phyloP scores from a whole-genome alignment of 805 yeast species.

The Metschnikowia continentalis region DNA sequence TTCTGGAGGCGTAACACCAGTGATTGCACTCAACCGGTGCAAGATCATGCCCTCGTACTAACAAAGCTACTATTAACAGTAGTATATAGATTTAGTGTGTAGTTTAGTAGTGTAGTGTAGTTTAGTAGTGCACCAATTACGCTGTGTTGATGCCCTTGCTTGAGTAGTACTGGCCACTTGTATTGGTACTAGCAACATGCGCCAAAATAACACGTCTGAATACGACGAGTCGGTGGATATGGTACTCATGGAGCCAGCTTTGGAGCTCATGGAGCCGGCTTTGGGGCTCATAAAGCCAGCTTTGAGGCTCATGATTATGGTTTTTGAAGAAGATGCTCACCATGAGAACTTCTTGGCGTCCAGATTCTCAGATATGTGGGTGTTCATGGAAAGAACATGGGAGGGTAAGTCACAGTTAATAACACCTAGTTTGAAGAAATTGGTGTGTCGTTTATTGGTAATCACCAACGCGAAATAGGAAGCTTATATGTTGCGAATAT shows the following conservation, averaged over 20 bases:
- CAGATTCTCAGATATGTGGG: slow-evolving; percentile 48
- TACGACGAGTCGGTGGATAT: slow-evolving; percentile 2
- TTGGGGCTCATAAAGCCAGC: slow-evolving; percentile 5
- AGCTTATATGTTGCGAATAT: too few relatives aligned
- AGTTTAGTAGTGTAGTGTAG: not conserved
- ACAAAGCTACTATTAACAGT: too few relatives aligned
- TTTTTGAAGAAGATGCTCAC: slow-evolving; percentile 28
- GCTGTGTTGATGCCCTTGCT: slow-evolving; percentile 29
- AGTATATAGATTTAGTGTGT: too few relatives aligned
- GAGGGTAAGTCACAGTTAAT: not conserved
- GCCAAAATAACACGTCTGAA: slow-evolving; percentile 12
- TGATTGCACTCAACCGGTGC: too few relatives aligned
- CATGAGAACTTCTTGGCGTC: slow-evolving; percentile 46
- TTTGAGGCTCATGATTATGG: slow-evolving; percentile 24
- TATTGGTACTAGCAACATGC: slow-evolving; percentile 22
- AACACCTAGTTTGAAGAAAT: slow-evolving; percentile 1
- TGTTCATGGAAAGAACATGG: slow-evolving; percentile 11
- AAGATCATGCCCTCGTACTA: too few relatives aligned
- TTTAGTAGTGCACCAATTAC: slow-evolving; percentile 23
- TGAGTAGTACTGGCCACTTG: slow-evolving; percentile 31
- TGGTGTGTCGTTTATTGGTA: slow-evolving; percentile 28
- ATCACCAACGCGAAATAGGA: slow-evolving; percentile 18
- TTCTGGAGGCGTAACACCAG: too few relatives aligned
- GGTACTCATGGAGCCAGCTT: slow-evolving; percentile 19
- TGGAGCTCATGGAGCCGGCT: too few relatives aligned